Base-by-base conservation (phyloP, 2,329 filamentous ascomycete genomes). In the Dothistroma septosporum region DNA sequence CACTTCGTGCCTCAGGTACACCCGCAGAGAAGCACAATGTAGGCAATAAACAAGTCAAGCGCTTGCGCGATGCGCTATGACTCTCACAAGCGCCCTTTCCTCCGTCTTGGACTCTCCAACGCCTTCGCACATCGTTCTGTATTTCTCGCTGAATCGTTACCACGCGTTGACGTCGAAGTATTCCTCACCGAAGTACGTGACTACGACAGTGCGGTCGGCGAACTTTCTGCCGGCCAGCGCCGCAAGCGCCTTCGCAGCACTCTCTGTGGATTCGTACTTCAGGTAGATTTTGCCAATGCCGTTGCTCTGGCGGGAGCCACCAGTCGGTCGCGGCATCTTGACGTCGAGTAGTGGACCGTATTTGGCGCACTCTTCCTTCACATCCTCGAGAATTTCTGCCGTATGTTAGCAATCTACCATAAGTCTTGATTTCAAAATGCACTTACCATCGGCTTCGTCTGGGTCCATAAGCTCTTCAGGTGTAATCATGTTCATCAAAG, bases 281-380 rank as follows among this genome's bases (percentile, higher is more conserved):
- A 99, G 88, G 74, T 88, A 99, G 68, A 99, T 97, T 82, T 97
- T 99, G 74, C 94, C 94, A 22, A 99, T 92, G 52, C 94, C 94
- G 32, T 91, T 85, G 22, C 88, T 90, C 73, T 94, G 89, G 69
- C 92, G 86, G 75, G 87, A 90, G 53, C 90, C 91, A 68, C 90
- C 90, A 22, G 85, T 86, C 1, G 94, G 93, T 61, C 94, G 85
- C 4, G 94, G 94, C 61, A 99, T 88, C 80, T 99, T 99, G 76
- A 97, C 80, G n/a, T 92, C 90, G 47, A 92, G 66, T 31, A 99
- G 85, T 55, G 82, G 83, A 63, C 95, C 94, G 73, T 89, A 99
- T 76, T 99, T 99, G 71, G 83, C 79, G 78, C 94, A 97, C 73
- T 99, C 94, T 57, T 97, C 94, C 59, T 85, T 84, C 41, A 99